A percentile compares a stretch with the other conserved stretches of the same genome.
Evolutionary conservation across 2,329 filamentous ascomycete species (phyloP).

Genomic region (Pseudovirgaria hyperparasitica): DNA sequence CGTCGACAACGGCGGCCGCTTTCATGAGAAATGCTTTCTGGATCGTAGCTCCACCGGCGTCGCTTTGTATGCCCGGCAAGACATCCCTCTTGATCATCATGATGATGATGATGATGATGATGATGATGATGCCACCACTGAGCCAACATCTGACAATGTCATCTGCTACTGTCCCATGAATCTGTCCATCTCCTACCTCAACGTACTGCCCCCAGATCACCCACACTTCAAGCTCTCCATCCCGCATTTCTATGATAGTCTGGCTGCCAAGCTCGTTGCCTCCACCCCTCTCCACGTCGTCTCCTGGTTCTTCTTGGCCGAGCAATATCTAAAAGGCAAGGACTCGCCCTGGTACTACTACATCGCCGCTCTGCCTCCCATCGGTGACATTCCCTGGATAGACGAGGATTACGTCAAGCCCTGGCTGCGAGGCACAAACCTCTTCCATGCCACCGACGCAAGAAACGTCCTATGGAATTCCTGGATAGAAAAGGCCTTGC

Average conservation of each 20-base stretch:
- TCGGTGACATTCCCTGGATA: too few species aligned
- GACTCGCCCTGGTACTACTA: constrained; percentile 23
- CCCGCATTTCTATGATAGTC: constrained; percentile 1
- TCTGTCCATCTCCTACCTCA: constrained; percentile 23
- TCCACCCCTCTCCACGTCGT: constrained; percentile 19
- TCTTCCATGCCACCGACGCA: constrained; percentile 14
- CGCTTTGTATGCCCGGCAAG: too few species aligned
- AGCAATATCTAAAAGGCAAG: constrained; percentile 15
- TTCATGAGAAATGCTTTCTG: constrained; percentile 18
- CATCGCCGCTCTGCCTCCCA: constrained; percentile 20
- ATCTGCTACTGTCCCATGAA: constrained; percentile 18
- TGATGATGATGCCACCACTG: too few species aligned
- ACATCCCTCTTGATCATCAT: too few species aligned
- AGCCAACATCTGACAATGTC: constrained; percentile 9
- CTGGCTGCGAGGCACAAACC: constrained; percentile 22
- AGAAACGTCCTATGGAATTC: constrained; percentile 9
- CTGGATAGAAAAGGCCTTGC: constrained; percentile 1
- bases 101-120: too few species aligned
- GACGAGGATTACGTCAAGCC: constrained; percentile 19
- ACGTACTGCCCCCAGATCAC: constrained; percentile 13
- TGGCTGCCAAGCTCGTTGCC: constrained; percentile 6
- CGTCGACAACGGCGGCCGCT: constrained; percentile 15
- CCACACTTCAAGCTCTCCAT: constrained; percentile 3
- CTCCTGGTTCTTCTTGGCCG: constrained; percentile 22
- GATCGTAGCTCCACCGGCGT: constrained; percentile 15